These are phyloP conservation scores for Podospora pseudocomata DNA, from an alignment of 495 filamentous ascomycete genomes.

Conservation along the genomic window DNA sequence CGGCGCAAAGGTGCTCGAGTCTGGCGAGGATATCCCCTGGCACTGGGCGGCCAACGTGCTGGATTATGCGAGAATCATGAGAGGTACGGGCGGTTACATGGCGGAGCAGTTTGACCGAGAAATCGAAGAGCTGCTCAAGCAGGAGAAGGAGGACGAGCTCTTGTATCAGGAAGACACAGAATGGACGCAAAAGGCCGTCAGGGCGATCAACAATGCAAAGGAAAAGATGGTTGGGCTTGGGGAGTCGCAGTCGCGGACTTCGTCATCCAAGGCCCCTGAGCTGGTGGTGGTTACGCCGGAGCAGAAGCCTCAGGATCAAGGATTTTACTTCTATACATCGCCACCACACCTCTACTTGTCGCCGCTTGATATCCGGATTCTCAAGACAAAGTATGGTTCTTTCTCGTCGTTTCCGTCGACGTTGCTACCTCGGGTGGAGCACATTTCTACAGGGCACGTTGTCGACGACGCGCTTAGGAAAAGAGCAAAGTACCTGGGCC, in stretches of 20 bases:
- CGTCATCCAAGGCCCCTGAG: slow-evolving; percentile 1
- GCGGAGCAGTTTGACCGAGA: slow-evolving; percentile 70
- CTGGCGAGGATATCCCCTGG: slow-evolving; percentile 82
- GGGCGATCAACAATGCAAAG: slow-evolving; percentile 64
- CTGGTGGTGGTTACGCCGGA: slow-evolving; percentile 6
- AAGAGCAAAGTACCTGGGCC: slow-evolving; percentile 83
- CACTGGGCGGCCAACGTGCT: slow-evolving; percentile 88
- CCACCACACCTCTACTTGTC: slow-evolving; percentile 90
- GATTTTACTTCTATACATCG: slow-evolving; percentile 87
- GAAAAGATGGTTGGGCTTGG: slow-evolving; percentile 54
- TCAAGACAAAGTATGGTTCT: slow-evolving; percentile 82
- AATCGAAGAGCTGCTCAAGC: slow-evolving; percentile 65
- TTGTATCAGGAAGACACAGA: slow-evolving; percentile 90
- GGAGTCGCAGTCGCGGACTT: slow-evolving; percentile 12
- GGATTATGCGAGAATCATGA: slow-evolving; percentile 95
- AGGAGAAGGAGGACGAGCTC: slow-evolving; percentile 84
- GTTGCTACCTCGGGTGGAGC: slow-evolving; percentile 85
- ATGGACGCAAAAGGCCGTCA: slow-evolving; percentile 83
- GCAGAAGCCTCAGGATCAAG: slow-evolving; percentile 30
- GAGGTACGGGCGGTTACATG: slow-evolving; percentile 89
- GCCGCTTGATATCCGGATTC: slow-evolving; percentile 89
- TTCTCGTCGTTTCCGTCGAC: slow-evolving; percentile 84
- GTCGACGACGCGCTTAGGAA: slow-evolving; percentile 87
- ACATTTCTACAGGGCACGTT: slow-evolving; percentile 84
- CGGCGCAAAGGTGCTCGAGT: slow-evolving; percentile 58